Evolutionary conservation across 176 grass and related monocot species (phyloP).

Genomic region (Musa troglodytarum): DNA sequence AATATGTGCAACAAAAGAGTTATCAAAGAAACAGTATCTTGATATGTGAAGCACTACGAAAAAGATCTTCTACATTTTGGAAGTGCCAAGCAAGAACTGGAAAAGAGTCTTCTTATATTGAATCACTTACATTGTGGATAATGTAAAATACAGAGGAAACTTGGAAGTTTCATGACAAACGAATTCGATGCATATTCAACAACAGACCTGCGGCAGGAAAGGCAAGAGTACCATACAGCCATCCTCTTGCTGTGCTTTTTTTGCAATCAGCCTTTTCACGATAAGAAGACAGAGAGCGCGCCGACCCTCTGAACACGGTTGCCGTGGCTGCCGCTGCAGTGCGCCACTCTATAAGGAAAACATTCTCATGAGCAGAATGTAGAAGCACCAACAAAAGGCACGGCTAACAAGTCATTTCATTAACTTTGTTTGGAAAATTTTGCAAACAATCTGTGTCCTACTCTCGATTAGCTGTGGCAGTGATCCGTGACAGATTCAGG

Average conservation of each 20-base stretch:
- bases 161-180: not conserved
- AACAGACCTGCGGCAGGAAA: constrained; percentile 56
- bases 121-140: not conserved
- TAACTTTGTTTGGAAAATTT: not conserved
- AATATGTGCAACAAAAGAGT: not conserved
- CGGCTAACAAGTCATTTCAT: not conserved
- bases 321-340: constrained; percentile 44
- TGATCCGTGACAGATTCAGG: too few species aligned
- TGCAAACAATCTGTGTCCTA: not conserved
- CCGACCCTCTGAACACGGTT: constrained; percentile 41
- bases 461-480: not conserved
- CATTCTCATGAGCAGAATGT: too few species aligned
- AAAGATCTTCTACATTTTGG: not conserved
- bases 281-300: constrained; percentile 38
- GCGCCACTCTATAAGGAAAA: constrained; percentile 38
- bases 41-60: not conserved
- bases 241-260: constrained; percentile 20
- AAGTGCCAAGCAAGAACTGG: not conserved
- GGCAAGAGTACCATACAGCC: constrained; percentile 40
- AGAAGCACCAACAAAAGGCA: not conserved
- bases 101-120: not conserved
- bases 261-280: constrained; percentile 25
- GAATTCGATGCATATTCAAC: not conserved
- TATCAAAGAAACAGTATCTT: not conserved
- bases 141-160: not conserved